phyloP scores from a whole-genome alignment of 2,329 filamentous ascomycete genomes.

The Nigrospora oryzae region DNA sequence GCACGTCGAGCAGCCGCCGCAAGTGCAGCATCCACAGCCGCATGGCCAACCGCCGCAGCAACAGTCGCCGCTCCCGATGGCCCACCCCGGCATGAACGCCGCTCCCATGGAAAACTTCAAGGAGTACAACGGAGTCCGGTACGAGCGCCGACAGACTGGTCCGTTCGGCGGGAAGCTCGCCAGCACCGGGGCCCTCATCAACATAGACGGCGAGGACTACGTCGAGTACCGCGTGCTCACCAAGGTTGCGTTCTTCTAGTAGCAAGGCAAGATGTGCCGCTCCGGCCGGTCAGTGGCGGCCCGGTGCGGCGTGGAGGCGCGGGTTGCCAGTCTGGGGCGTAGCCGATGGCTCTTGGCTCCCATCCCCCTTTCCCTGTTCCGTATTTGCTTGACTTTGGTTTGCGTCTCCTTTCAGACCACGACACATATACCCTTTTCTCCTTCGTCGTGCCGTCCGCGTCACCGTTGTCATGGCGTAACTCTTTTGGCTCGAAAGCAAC shows the following conservation, averaged over 20 bases:
- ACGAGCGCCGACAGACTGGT: conserved; percentile 51
- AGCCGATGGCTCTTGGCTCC: no score
- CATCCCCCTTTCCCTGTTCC: no score
- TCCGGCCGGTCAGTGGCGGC: neutral
- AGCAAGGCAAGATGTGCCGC: neutral
- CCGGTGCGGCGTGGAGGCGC: no score
- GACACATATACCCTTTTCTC: conserved; percentile 1
- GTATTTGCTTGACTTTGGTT: neutral
- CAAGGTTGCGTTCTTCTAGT: conserved; percentile 52
- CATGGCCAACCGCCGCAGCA: conserved; percentile 6
- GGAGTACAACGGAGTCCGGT: conserved; percentile 51
- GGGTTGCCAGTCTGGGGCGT: no score
- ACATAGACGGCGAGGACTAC: conserved; percentile 58
- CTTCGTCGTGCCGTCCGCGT: neutral
- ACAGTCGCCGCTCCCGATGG: neutral
- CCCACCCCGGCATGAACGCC: conserved; percentile 3
- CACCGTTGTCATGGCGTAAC: no score
- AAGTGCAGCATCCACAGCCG: conserved; percentile 6
- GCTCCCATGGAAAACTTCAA: conserved; percentile 40
- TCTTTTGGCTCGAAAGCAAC: no score
- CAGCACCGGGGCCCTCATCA: conserved; percentile 52
- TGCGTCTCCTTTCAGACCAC: neutral
- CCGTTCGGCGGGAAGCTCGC: conserved; percentile 57
- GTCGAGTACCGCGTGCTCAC: conserved; percentile 59
- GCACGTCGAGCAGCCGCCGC: conserved; percentile 1